These are phyloP conservation scores for Deakozyma indianensis DNA, from an alignment of 805 yeast species.

Conservation along the genomic window DNA sequence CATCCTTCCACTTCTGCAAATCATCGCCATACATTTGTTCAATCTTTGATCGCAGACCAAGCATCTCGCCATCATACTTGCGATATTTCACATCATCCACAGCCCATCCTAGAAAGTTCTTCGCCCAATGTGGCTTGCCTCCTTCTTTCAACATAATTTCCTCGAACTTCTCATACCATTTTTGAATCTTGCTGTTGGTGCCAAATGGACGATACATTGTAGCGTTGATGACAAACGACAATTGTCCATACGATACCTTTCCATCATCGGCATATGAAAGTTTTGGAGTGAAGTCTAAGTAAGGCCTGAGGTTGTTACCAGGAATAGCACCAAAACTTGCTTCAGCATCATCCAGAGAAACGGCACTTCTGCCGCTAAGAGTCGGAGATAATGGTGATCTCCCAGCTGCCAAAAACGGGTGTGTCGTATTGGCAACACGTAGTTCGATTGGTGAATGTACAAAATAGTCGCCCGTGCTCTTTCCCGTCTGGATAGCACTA, in stretches of 20 bases:
- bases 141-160: slow-evolving; percentile 58
- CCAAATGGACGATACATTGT: slow-evolving; percentile 94
- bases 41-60: slow-evolving; percentile 59
- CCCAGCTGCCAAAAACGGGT: slow-evolving; percentile 11
- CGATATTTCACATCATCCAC: slow-evolving; percentile 23
- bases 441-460: slow-evolving; percentile 95
- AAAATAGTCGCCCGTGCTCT: slow-evolving; percentile 47
- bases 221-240: slow-evolving; percentile 80
- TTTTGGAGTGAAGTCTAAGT: slow-evolving; percentile 65
- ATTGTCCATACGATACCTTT: slow-evolving; percentile 51
- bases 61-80: slow-evolving; percentile 52
- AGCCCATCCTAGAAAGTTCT: slow-evolving; percentile 62
- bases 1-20: slow-evolving; percentile 41
- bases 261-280: slow-evolving; percentile 36
- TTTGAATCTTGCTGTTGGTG: slow-evolving; percentile 47
- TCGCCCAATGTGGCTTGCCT: slow-evolving; percentile 98
- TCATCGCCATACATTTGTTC: slow-evolving; percentile 71
- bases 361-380: background rate
- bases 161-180: slow-evolving; percentile 81
- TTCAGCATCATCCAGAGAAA: background rate
- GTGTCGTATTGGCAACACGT: slow-evolving; percentile 69
- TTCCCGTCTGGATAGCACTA: slow-evolving; percentile 38
- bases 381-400: background rate
- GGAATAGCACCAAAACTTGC: slow-evolving; percentile 49
- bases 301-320: slow-evolving; percentile 75